Percentiles rank a stretch among this genome's conserved stretches.
These are phyloP conservation scores for Avena insularis DNA, from an alignment of 176 grass and related monocot species.

Conservation along the genomic window DNA sequence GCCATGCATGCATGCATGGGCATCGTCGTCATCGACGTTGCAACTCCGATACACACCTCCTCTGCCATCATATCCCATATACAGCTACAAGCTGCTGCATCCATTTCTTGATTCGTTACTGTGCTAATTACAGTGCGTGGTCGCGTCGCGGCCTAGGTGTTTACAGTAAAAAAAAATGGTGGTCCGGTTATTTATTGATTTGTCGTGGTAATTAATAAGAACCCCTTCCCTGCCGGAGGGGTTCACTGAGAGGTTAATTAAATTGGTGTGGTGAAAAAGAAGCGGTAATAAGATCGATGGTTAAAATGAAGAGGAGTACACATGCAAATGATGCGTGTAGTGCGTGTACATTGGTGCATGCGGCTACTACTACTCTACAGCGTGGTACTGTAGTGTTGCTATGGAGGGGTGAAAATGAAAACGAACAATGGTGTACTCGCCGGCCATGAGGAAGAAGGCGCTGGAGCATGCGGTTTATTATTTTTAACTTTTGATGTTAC, in stretches of 20 bases:
- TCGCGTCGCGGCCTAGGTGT: conserved; percentile 33
- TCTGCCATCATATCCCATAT: background rate
- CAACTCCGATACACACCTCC: conserved; percentile 11
- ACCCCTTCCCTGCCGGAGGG: conserved; percentile 50
- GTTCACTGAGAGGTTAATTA: conserved; percentile 38
- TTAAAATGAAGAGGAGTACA: conserved; percentile 32
- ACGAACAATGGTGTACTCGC: conserved; percentile 18
- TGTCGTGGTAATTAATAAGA: conserved; percentile 82
- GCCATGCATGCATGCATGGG: conserved; percentile 30
- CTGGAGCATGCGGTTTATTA: conserved; percentile 45
- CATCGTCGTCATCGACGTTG: conserved; percentile 19
- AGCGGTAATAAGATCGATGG: conserved; percentile 56
- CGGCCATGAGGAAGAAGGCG: conserved; percentile 43
- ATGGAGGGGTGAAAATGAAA: conserved; percentile 38
- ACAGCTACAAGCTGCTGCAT: conserved; percentile 32
- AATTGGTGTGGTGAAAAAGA: conserved; percentile 46
- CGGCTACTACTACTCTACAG: conserved; percentile 48
- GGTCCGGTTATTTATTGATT: conserved; percentile 92
- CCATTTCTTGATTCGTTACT: conserved; percentile 64
- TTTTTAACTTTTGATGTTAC: conserved; percentile 7
- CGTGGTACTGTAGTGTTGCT: conserved; percentile 36
- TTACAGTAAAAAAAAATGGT: conserved; percentile 48
- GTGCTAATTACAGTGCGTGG: conserved; percentile 47
- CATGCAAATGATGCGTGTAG: conserved; percentile 26
- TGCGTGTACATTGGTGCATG: conserved; percentile 36